phyloP scores from a whole-genome alignment of 2,329 filamentous ascomycete genomes.

The Coniochaeta pulveracea region DNA sequence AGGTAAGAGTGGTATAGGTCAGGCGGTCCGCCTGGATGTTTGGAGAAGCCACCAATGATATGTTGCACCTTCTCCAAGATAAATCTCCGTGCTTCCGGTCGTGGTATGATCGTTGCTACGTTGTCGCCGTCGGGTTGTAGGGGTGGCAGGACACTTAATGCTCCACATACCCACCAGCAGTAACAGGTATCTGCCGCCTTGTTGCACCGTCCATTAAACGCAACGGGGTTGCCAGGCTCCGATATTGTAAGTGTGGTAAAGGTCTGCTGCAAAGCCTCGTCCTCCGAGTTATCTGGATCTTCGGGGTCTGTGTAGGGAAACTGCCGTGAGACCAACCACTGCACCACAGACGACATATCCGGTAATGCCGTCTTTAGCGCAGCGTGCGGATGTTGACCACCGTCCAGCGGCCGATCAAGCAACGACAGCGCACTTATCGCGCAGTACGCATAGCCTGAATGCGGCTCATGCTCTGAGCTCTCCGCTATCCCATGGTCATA shows the following conservation, averaged over 20 bases:
- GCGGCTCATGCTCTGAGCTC: conserved; percentile 67
- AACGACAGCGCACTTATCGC: conserved; percentile 68
- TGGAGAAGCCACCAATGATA: conserved; percentile 71
- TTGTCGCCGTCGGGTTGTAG: neutral
- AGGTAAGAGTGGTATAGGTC: conserved; percentile 86
- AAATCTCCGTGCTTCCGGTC: conserved; percentile 57
- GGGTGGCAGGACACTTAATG: conserved; percentile 30
- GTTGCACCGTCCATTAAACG: conserved; percentile 84
- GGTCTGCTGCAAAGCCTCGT: conserved; percentile 18
- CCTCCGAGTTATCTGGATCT: conserved; percentile 30
- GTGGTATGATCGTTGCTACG: conserved; percentile 38
- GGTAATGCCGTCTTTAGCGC: conserved; percentile 27
- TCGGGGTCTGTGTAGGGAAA: conserved; percentile 42
- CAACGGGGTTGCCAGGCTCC: conserved; percentile 33
- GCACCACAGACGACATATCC: conserved; percentile 22
- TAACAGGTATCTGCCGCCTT: conserved; percentile 95
- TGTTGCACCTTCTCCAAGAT: conserved; percentile 82
- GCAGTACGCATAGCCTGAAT: conserved; percentile 88
- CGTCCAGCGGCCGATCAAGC: conserved; percentile 46
- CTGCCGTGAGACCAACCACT: conserved; percentile 48
- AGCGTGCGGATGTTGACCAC: conserved; percentile 14
- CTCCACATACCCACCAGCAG: conserved; percentile 77
- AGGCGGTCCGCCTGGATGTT: conserved; percentile 54
- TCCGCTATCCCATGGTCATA: conserved; percentile 83
- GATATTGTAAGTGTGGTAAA: conserved; percentile 1